Base-by-base conservation (phyloP, 768 basidiomycete genomes). In the Gloeopeniophorella convolvens region DNA sequence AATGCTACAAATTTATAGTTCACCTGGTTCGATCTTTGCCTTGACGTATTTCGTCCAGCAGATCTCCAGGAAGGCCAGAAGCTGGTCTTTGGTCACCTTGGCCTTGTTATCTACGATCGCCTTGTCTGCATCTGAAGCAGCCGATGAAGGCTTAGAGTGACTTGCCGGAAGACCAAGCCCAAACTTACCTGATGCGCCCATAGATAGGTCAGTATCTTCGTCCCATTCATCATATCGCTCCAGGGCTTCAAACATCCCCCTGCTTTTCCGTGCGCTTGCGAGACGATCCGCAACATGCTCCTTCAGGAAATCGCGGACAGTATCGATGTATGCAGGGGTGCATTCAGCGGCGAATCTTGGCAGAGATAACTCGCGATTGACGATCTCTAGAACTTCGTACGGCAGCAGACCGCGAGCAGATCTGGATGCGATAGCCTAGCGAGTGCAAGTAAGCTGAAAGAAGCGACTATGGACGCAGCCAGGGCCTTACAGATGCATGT, bases 21-120 rank as follows among this genome's bases (percentile, higher is more conserved):
- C 45, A 86, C 90, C 90, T 50, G 96, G 96, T 68, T 98, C 96
- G 57, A 98, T 95, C 61, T 93, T 89, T 7, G 96, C 92, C 66
- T 87, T 90, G 28, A 92, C 85, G 63, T 96, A 98, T 65, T 89
- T 90, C 15, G 80, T 80, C 82, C 90, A 86, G 63, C 90, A 94
- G 32, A 88, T 72, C n/a, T 86, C 74, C 33, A 98, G 70, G 76
- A 98, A 98, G 6, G 68, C 70, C 36, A 71, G 74, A 1, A 99
- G 65, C 61, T 98, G 96, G 5, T 70, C 68, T 65, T 84, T 77
- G 0, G 95, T 95, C 18, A 97, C 91, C 66, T 93, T 94, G 39
- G 81, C 75, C 65, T 81, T 84, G 65, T 98, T 98, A 60, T 94
- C 82, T n/a, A 95, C 85, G 9, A 85, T 78, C 2, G 76, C 76